Evolutionary conservation across 2,329 filamentous ascomycete genomes (phyloP).

Genomic region (Microcyclosporella mali): DNA sequence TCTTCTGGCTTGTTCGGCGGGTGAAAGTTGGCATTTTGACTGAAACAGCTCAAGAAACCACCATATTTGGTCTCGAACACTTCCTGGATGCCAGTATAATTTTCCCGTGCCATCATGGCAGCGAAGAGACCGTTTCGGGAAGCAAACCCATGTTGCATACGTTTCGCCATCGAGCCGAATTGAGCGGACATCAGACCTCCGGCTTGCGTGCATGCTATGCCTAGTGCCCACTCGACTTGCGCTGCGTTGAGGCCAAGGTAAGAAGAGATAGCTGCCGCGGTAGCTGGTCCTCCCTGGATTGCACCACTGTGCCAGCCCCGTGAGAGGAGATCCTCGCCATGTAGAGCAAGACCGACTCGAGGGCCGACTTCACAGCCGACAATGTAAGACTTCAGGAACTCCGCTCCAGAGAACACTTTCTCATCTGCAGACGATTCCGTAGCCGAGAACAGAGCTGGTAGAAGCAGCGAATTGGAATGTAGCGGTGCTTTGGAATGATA

Average conservation of each 20-base stretch:
- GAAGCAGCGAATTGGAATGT: constrained; percentile 7
- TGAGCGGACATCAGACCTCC: constrained; percentile 35
- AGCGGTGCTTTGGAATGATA: constrained; percentile 7
- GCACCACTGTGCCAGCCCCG: constrained; percentile 10
- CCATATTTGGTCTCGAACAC: constrained; percentile 40
- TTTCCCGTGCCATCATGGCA: constrained; percentile 34
- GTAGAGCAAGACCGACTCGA: constrained; percentile 8
- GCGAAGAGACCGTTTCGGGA: constrained; percentile 40
- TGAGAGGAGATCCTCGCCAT: constrained; percentile 6
- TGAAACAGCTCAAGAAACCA: constrained; percentile 39
- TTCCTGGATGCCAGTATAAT: constrained; percentile 40
- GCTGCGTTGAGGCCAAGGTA: constrained; percentile 2
- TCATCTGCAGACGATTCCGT: neutral
- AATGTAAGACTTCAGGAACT: constrained; percentile 7
- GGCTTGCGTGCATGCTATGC: constrained; percentile 8
- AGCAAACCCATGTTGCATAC: constrained; percentile 44
- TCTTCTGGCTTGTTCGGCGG: constrained; percentile 27
- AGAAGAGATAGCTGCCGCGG: constrained; percentile 6
- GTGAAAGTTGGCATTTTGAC: constrained; percentile 25
- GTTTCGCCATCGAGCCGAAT: constrained; percentile 40
- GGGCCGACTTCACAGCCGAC: constrained; percentile 9
- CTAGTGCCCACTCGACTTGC: constrained; percentile 8
- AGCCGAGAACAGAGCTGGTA: constrained; percentile 6
- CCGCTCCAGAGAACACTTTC: constrained; percentile 2
- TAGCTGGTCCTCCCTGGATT: constrained; percentile 5